These are phyloP conservation scores for Solanum chilense DNA, from an alignment of 257 asterid species.

Conservation along the genomic window DNA sequence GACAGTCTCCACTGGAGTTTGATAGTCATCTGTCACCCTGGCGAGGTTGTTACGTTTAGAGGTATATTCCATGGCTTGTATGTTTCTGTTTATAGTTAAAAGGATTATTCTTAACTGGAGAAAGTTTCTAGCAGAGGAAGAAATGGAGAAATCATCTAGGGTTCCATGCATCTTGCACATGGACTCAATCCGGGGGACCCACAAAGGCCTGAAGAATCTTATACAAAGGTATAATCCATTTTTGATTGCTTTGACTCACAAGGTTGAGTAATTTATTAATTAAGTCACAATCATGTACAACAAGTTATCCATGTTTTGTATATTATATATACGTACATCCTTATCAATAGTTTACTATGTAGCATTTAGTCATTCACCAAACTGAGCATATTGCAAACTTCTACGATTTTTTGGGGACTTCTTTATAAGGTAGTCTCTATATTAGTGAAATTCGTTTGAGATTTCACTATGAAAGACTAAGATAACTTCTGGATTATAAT, in stretches of 20 bases:
- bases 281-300: not conserved
- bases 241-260: not conserved
- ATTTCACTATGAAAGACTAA: not conserved
- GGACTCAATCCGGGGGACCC: conserved; percentile 83
- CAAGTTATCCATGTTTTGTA: not conserved
- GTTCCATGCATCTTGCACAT: conserved; percentile 80
- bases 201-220: conserved; percentile 48
- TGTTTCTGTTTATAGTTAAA: not conserved
- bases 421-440: not conserved
- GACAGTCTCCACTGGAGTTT: conserved; percentile 96
- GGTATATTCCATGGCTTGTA: conserved; percentile 23
- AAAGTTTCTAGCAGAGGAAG: conserved; percentile 38
- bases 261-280: not conserved
- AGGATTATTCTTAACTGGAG: conserved; percentile 5
- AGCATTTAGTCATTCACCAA: not conserved
- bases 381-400: not conserved
- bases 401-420: not conserved
- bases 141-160: conserved; percentile 19
- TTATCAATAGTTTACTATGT: not conserved
- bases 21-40: conserved; percentile 83
- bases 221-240: conserved; percentile 45
- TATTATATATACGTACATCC: not conserved
- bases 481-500: not conserved
- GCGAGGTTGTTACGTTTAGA: conserved; percentile 44
- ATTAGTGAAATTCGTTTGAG: not conserved